Evolutionary conservation across 108 stramenopile species (phyloP), one percentile per base, ranked within the genome.

Genomic region (Skeletonema costatum): DNA sequence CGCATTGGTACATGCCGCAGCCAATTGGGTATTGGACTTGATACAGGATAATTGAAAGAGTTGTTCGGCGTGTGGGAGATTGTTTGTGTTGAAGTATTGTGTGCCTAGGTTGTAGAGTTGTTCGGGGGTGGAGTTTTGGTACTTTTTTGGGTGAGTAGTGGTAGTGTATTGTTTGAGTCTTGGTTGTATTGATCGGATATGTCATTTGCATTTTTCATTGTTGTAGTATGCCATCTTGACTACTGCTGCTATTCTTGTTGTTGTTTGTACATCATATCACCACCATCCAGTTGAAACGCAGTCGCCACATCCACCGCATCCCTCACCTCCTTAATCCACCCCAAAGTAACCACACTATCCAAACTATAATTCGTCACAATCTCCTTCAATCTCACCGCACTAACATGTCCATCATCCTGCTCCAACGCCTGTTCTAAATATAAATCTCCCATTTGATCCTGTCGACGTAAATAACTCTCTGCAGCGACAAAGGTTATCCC

Each of bases 41-140:
- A 80, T 70, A 71, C 93, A 94, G 25, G 89, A 89, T 51, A 87
- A 19, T 71, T 94, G 89, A 76, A 92, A 94, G 12, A 89, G 56
- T 75, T 90, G 85, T 17, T 90, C 89, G 71, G 90, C 90, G 30
- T 80, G 53, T 69, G 85, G 81, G 31, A 88, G 83, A 25, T 94
- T 77, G 48, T 88, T 80, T 32, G 80, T 53, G 32, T 82, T 73
- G 80, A 94, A 94, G n/a, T 87, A 73, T 0, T 71, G 69, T 17
- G 83, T 79, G 7, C 84, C 93, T 53, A 87, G 70, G 58, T 94
- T 88, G 80, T 92, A 94, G 35, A 92, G 66, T 66, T 92, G 75
- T 72, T 91, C 91, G 16, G 93, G 89, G 5, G 84, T 80, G 51
- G 39, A 25, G 13, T 69, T 10, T 33, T 32, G 32, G 36, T 77